Conservation (phyloP, 495 filamentous ascomycete species). For the Penicillium coprophilum region DNA sequence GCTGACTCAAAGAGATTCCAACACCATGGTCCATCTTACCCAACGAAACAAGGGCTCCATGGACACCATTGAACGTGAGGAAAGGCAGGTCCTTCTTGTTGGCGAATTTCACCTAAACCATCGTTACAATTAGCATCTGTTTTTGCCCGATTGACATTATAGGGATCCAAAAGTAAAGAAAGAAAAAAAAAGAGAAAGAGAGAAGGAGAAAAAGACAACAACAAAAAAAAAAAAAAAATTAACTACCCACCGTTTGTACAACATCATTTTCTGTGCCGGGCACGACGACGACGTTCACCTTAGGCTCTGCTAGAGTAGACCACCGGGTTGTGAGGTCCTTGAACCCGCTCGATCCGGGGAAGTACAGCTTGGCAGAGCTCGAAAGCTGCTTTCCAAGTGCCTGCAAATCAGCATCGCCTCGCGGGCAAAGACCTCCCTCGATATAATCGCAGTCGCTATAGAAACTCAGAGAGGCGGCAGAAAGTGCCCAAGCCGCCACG, state of each 20-base stretch:
- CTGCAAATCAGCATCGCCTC: constrained; percentile 12
- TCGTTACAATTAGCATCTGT: constrained; percentile 4
- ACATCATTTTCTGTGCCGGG: constrained; percentile 54
- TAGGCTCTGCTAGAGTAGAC: constrained; percentile 40
- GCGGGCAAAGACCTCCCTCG: constrained; percentile 7
- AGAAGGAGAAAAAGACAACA: too few relatives aligned
- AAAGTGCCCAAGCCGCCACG: constrained; percentile 23
- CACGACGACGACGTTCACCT: constrained; percentile 47
- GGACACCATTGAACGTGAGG: constrained; percentile 48
- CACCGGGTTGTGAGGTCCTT: constrained; percentile 43
- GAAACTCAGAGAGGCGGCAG: neutral
- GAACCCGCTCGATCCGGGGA: constrained; percentile 43
- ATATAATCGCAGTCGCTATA: neutral
- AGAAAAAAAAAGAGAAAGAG: neutral
- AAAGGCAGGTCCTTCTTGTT: constrained; percentile 49
- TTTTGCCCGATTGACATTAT: neutral
- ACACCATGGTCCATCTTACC: constrained; percentile 49
- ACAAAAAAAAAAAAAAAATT: neutral
- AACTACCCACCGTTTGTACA: constrained; percentile 41
- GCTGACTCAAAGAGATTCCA: constrained; percentile 43
- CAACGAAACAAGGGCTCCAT: constrained; percentile 45
- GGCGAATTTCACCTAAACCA: constrained; percentile 44
- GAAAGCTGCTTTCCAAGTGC: constrained; percentile 39
- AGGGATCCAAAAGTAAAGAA: too few relatives aligned
- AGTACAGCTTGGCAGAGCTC: constrained; percentile 41